Base-by-base conservation (phyloP, 139 green algal species). In the Zygnema cylindricum region DNA sequence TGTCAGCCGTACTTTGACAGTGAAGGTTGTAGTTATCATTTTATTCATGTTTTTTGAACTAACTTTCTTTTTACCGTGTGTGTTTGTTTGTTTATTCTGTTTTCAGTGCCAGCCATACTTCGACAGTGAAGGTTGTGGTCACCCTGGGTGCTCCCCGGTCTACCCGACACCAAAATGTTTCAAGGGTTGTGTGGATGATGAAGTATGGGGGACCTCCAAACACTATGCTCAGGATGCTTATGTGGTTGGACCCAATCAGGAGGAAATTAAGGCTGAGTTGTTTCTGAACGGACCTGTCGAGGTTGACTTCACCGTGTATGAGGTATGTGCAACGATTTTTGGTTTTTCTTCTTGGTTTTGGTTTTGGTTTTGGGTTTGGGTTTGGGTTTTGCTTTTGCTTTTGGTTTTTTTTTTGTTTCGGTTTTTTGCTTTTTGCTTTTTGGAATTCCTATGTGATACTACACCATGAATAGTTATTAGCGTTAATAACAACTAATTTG, bases 1-100 rank as follows among this genome's bases (percentile, higher is more conserved):
- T 88, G 88, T 38, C 39, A 92, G 38, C 88, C 85, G 22, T 88
- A 92, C 85, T 92, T 92, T n/a, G 85, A 92, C 57, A 23, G 33
- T 43, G n/a, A 82, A 38, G 71, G 39, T 41, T 92, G 88, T 77
- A 55, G 76, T 55, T 69, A 92, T 40, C 85, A n/a, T n/a, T n/a
- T n/a, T n/a, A n/a, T n/a, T n/a, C n/a, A n/a, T n/a, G n/a, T n/a
- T n/a, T n/a, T n/a, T n/a, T n/a, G n/a, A n/a, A n/a, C n/a, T n/a
- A n/a, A n/a, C n/a, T n/a, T n/a, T n/a, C n/a, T n/a, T n/a, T n/a
- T n/a, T n/a, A n/a, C n/a, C n/a, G n/a, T n/a, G n/a, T n/a, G n/a
- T n/a, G n/a, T n/a, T n/a, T n/a, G n/a, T n/a, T n/a, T n/a, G n/a
- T n/a, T n/a, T n/a, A n/a, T n/a, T 86, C 1, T 88, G 33, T 49